Percentiles rank a stretch among this genome's conserved stretches.
Conservation (phyloP, 2,329 filamentous ascomycete species). For the Bipolaris sorokiniana region DNA sequence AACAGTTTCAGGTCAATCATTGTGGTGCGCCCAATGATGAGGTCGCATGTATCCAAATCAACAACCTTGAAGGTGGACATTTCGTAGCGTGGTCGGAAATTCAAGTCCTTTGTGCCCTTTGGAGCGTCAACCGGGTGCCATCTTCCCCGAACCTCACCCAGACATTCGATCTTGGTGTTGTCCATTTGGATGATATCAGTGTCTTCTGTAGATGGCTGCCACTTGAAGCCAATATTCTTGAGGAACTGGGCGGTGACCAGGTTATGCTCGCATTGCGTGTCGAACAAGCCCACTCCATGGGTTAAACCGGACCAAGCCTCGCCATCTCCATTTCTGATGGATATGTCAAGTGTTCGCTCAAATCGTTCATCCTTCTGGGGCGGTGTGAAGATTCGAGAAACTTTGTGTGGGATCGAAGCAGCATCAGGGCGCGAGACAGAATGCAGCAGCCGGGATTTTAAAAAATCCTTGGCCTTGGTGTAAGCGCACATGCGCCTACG, state of each 20-base stretch:
- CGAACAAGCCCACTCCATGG: neutral
- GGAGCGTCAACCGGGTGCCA: neutral
- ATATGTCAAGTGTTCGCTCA: neutral
- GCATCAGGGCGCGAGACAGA: neutral
- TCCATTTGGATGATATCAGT: neutral
- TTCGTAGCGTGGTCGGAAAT: neutral
- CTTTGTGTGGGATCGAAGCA: neutral
- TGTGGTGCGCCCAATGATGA: neutral
- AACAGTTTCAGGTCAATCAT: neutral
- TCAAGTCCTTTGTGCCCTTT: neutral
- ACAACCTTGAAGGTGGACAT: neutral
- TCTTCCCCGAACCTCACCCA: neutral
- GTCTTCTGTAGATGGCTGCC: neutral
- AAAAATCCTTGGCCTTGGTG: neutral
- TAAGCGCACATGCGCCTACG: neutral
- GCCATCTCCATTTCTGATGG: neutral
- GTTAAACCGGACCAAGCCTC: neutral
- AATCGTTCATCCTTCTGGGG: neutral
- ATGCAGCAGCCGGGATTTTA: neutral
- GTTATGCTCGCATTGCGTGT: neutral
- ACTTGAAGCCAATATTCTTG: neutral
- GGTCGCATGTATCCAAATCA: neutral
- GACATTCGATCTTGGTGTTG: neutral
- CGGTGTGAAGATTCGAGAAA: neutral
- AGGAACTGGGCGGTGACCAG: neutral